These are phyloP conservation scores for Colletotrichum orchidophilum DNA, from an alignment of 2,329 filamentous ascomycete species.

Conservation along the genomic window DNA sequence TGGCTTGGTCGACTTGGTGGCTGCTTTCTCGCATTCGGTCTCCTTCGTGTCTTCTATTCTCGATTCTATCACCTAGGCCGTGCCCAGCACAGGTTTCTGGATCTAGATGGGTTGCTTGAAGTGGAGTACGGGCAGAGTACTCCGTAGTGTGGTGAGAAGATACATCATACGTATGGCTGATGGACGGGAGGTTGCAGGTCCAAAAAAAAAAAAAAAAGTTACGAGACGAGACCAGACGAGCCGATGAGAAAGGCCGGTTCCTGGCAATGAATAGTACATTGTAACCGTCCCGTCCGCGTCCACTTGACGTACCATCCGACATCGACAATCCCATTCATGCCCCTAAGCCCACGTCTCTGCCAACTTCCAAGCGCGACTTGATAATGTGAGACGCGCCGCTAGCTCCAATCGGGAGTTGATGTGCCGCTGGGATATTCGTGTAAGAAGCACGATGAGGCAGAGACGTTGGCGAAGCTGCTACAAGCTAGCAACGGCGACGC, in stretches of 20 bases:
- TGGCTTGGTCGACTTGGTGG: background rate
- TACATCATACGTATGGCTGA: conserved; percentile 1
- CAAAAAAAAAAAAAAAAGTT: no score
- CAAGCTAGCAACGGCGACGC: background rate
- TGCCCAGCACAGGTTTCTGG: background rate
- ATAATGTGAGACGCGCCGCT: conserved; percentile 9
- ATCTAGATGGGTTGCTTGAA: background rate
- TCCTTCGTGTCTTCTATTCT: background rate
- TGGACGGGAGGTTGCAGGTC: background rate
- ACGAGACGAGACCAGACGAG: conserved; percentile 3
- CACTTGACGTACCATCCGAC: background rate
- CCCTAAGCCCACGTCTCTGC: background rate
- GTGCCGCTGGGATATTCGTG: background rate
- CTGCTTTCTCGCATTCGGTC: background rate
- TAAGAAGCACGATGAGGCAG: background rate
- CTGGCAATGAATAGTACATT: background rate
- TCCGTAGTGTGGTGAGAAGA: background rate
- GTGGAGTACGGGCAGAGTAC: no score
- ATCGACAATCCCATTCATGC: background rate
- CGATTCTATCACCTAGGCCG: background rate
- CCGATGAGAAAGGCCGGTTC: background rate
- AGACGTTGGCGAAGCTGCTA: background rate
- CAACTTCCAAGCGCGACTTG: background rate
- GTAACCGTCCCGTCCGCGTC: background rate
- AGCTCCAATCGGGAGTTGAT: conserved; percentile 3